Percentiles rank a stretch among this genome's conserved stretches.
Evolutionary conservation across 805 yeast genomes (phyloP).

Genomic region (Candida schatavii): DNA sequence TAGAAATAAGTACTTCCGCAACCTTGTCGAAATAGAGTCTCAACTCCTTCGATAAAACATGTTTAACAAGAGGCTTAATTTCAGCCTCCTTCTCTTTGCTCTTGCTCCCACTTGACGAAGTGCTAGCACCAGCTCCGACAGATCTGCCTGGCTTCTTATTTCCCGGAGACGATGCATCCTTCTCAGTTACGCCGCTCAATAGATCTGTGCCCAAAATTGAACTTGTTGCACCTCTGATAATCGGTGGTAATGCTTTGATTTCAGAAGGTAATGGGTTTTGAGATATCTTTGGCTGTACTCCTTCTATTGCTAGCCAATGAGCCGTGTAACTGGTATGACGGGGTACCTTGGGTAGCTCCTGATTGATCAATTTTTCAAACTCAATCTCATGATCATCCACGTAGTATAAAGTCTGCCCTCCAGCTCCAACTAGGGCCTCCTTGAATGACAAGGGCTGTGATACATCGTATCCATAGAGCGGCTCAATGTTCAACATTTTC

Average conservation of each 20-base stretch:
- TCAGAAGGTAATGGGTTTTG: conserved; percentile 89
- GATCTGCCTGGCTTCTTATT: conserved; percentile 14
- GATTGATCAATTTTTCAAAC: conserved; percentile 88
- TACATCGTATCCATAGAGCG: conserved; percentile 83
- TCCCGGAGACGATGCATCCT: conserved; percentile 8
- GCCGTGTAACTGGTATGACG: conserved; percentile 90
- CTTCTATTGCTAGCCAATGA: conserved; percentile 97
- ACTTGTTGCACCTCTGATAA: conserved; percentile 75
- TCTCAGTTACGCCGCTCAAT: conserved; percentile 12
- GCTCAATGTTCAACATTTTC: conserved; percentile 86
- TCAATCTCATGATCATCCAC: conserved; percentile 91
- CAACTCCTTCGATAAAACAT: conserved; percentile 89
- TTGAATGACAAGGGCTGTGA: conserved; percentile 70
- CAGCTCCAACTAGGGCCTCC: conserved; percentile 79
- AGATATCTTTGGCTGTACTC: conserved; percentile 96
- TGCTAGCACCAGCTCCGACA: not conserved
- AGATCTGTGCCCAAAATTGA: conserved; percentile 42
- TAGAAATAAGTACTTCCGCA: conserved; percentile 67
- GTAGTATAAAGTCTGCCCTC: conserved; percentile 91
- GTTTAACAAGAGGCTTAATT: conserved; percentile 89
- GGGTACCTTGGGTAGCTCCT: conserved; percentile 94
- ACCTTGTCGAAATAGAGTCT: conserved; percentile 92
- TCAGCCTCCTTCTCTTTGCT: conserved; percentile 47
- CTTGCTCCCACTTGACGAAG: conserved; percentile 8
- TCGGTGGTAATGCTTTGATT: conserved; percentile 72